Percentiles rank a stretch among this genome's conserved stretches.
Evolutionary conservation across 768 basidiomycete species (phyloP).

Genomic region (Erythrobasidium yunnanense): DNA sequence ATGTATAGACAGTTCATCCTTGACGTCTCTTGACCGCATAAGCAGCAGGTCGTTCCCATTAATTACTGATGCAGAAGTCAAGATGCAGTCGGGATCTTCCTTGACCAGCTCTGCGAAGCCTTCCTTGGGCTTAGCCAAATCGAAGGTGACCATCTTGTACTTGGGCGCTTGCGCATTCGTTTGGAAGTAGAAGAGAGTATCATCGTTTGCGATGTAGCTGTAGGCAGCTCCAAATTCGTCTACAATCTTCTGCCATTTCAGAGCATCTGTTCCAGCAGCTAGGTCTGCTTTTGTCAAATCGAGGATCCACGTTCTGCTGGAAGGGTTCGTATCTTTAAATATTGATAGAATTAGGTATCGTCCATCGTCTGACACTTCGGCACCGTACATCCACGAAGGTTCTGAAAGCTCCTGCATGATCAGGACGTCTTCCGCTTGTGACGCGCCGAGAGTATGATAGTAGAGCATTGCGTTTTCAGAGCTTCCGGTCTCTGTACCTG

Average conservation of each 20-base stretch:
- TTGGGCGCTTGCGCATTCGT: conserved; percentile 33
- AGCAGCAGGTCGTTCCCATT: conserved; percentile 53
- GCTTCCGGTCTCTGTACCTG: conserved; percentile 30
- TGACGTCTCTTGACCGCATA: conserved; percentile 65
- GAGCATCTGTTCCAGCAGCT: conserved; percentile 48
- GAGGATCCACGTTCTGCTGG: conserved; percentile 60
- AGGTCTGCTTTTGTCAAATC: conserved; percentile 48
- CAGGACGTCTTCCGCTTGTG: conserved; percentile 57
- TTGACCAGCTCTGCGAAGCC: conserved; percentile 55
- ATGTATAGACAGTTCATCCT: conserved; percentile 68
- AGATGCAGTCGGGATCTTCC: conserved; percentile 55
- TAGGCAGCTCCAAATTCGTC: conserved; percentile 58
- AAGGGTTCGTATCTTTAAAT: conserved; percentile 33
- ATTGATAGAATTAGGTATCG: conserved; percentile 30
- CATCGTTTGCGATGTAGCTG: conserved; percentile 33
- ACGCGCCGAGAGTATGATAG: conserved; percentile 63
- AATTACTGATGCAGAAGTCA: conserved; percentile 49
- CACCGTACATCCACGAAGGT: neutral
- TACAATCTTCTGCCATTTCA: conserved; percentile 59
- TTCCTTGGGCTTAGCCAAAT: conserved; percentile 30
- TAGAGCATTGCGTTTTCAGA: conserved; percentile 47
- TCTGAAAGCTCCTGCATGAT: conserved; percentile 50
- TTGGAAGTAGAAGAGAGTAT: conserved; percentile 33
- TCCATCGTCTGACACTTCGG: conserved; percentile 26
- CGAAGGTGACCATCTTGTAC: conserved; percentile 33